These are phyloP conservation scores for Salicornia ramosissima DNA, from an alignment of 148 eudicot species.

Conservation along the genomic window DNA sequence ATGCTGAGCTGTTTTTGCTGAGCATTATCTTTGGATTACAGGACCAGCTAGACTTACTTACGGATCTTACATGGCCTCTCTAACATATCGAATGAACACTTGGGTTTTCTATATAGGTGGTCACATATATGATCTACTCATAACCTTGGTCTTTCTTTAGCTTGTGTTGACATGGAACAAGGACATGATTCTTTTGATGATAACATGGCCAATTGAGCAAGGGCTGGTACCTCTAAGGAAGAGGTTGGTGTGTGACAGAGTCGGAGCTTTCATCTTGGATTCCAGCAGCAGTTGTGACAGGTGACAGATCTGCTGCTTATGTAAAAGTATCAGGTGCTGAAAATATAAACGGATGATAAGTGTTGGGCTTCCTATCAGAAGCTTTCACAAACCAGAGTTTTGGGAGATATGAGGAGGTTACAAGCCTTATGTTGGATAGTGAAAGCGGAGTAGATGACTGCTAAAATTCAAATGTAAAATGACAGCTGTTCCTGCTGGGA, in stretches of 20 bases:
- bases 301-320: conserved; percentile 26
- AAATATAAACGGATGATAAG: conserved; percentile 50
- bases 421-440: conserved; percentile 54
- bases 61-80: conserved; percentile 72
- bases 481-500: conserved; percentile 32
- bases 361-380: conserved; percentile 38
- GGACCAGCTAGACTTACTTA: conserved; percentile 74
- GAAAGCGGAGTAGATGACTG: conserved; percentile 74
- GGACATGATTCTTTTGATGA: conserved; percentile 33
- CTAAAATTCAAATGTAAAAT: conserved; percentile 37
- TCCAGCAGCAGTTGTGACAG: conserved; percentile 30
- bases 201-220: conserved; percentile 32
- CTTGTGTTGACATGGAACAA: conserved; percentile 42
- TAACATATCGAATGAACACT: conserved; percentile 52
- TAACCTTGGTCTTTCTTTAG: conserved; percentile 23
- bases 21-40: conserved; percentile 48
- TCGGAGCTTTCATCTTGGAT: conserved; percentile 77
- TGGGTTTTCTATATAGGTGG: conserved; percentile 62
- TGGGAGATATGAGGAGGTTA: conserved; percentile 57
- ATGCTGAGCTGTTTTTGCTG: conserved; percentile 20
- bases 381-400: conserved; percentile 57
- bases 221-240: conserved; percentile 45
- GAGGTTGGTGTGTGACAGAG: conserved; percentile 51
- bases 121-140: conserved; percentile 34
- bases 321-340: conserved; percentile 38